Evolutionary conservation across 1,139 yeast species (phyloP), one percentile per base, ranked within the genome.

Genomic region (Citeromyces hawaiiensis): DNA sequence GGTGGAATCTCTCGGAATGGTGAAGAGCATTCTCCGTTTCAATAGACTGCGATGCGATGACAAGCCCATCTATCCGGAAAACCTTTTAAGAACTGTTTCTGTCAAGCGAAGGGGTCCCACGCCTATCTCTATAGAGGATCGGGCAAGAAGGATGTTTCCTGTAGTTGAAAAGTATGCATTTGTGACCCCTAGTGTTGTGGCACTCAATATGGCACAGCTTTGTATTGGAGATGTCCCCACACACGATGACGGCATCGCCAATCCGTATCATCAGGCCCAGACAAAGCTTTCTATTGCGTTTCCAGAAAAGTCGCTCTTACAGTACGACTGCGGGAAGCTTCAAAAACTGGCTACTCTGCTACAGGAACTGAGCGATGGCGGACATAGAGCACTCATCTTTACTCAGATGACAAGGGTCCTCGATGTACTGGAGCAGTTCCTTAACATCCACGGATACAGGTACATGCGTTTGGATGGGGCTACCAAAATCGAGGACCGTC

Each of bases 361-460:
- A 42, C 86, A 83, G 44, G 81, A 83, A 23, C 65, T 93, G 47
- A 81, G 83, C 41, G 77, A 85, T 29, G 76, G 76, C 39, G 97
- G 97, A 0, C 98, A 93, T 54, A 68, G 98, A 43, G 97, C 94
- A 1, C 69, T 93, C 47, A 91, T 93, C 43, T 93, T 93, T 63
- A 93, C 99, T 0, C 99, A 93, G 57, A 93, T 93, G 99, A 91
- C 98, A 2, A 83, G 85, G 53, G 97, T 93, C 14, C 66, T 93
- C 56, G 98, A 93, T 61, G 78, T 93, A 38, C 61, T 93, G 44
- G 99, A 93, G 54, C 94, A 85, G 53, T 93, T 93, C 54, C 66
- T 93, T 57, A 93, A 91, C 57, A 83, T 87, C 48, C 95, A 88
- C 60, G 98, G 98, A 6, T 85, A 87, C 55, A 68, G 95, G 41